These are phyloP conservation scores for Aspergillus pseudoglaucus DNA, from an alignment of 2,329 filamentous ascomycete species.

Conservation along the genomic window DNA sequence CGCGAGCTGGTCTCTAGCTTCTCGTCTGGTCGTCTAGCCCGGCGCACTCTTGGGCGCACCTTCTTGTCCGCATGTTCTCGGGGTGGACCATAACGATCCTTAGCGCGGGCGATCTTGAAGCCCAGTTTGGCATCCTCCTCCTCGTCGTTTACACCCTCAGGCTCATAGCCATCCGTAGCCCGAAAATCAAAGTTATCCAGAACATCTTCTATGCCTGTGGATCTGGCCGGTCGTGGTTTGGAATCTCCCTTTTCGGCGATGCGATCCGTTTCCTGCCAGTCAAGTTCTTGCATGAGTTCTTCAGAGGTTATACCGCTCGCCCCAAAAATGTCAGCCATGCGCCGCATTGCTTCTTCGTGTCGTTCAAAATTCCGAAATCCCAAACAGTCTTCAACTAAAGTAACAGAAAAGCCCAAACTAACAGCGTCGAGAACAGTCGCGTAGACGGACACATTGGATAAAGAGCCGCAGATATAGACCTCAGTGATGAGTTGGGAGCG, in stretches of 20 bases:
- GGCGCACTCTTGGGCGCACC: slow-evolving; percentile 20
- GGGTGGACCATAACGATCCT: slow-evolving; percentile 11
- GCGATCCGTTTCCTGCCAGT: slow-evolving; percentile 36
- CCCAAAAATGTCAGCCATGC: slow-evolving; percentile 68
- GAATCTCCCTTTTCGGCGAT: slow-evolving; percentile 21
- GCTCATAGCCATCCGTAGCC: slow-evolving; percentile 4
- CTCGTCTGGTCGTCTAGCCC: slow-evolving; percentile 18
- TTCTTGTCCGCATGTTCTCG: slow-evolving; percentile 11
- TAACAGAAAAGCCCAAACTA: slow-evolving; percentile 79
- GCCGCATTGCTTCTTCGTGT: slow-evolving; percentile 63
- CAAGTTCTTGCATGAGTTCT: slow-evolving; percentile 50
- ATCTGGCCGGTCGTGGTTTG: slow-evolving; percentile 10
- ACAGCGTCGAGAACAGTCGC: slow-evolving; percentile 89
- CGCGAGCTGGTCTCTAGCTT: slow-evolving; percentile 10
- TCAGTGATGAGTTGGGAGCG: slow-evolving; percentile 85
- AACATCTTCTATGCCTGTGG: slow-evolving; percentile 29
- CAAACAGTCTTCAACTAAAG: slow-evolving; percentile 79
- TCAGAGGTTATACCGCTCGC: slow-evolving; percentile 58
- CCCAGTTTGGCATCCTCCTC: slow-evolving; percentile 14
- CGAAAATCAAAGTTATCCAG: slow-evolving; percentile 30
- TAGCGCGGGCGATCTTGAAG: slow-evolving; percentile 12
- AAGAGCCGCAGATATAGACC: slow-evolving; percentile 77
- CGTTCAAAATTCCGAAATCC: slow-evolving; percentile 66
- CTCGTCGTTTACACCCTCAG: not conserved
- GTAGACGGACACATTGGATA: slow-evolving; percentile 82